Evolutionary conservation across 23 red algal genomes (phyloP).

Genomic region (Gracilaria domingensis): DNA sequence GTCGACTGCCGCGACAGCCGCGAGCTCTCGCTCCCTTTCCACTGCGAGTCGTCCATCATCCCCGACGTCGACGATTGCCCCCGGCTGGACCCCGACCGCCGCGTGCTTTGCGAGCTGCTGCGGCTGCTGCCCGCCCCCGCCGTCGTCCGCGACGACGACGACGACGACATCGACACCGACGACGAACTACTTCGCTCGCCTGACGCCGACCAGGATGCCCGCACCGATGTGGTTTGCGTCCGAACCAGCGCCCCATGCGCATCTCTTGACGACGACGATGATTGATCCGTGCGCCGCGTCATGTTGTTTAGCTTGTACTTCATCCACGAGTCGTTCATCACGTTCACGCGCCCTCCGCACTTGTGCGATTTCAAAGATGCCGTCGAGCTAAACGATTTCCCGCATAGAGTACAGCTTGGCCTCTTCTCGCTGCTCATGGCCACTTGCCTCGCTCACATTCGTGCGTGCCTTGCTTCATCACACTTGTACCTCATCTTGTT

Average conservation of each 20-base stretch:
- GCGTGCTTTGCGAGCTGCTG: neutral
- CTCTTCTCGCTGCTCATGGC: slow-evolving; percentile 6
- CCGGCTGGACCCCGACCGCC: neutral
- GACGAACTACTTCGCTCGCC: neutral
- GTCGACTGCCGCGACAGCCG: neutral
- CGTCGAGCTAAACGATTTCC: neutral
- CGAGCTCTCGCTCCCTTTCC: neutral
- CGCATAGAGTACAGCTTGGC: neutral
- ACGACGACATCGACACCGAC: neutral
- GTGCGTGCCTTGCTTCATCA: neutral
- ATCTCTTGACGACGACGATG: neutral
- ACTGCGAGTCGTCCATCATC: neutral
- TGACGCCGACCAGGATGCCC: neutral
- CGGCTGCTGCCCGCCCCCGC: neutral
- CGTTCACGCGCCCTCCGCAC: neutral
- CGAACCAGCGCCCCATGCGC: neutral
- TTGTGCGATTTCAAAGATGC: neutral
- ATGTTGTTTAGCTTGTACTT: neutral
- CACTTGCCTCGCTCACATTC: neutral
- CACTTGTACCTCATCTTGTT: neutral
- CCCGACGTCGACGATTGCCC: neutral
- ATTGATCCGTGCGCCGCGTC: neutral
- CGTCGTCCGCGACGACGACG: neutral
- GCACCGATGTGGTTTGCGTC: neutral
- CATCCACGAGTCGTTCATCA: neutral